A percentile compares a stretch with the other conserved stretches of the same genome.
Evolutionary conservation across 768 basidiomycete genomes (phyloP).

Genomic region (Mycena albidolilacea): DNA sequence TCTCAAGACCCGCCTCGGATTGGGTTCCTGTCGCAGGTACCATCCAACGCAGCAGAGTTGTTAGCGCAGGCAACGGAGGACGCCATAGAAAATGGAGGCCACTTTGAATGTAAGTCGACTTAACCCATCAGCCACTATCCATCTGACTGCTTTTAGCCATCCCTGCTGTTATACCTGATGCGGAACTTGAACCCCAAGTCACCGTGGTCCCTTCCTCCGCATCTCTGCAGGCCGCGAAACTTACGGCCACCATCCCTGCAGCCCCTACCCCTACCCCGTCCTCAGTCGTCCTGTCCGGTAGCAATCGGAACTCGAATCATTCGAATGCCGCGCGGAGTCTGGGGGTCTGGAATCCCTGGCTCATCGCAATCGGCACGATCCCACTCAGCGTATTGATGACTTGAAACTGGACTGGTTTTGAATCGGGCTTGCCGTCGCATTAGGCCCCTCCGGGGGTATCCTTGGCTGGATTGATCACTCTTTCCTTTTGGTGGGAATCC

Average conservation of each 20-base stretch:
- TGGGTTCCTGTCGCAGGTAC: conserved; percentile 76
- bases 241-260: conserved; percentile 17
- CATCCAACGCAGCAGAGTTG: conserved; percentile 61
- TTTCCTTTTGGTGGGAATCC: too few relatives aligned
- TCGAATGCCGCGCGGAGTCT: conserved; percentile 1
- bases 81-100: conserved; percentile 54
- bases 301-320: neutral
- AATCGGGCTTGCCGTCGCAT: too few relatives aligned
- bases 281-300: neutral
- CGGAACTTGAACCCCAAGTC: conserved; percentile 41
- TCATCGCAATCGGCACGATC: conserved; percentile 26
- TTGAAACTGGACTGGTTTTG: neutral
- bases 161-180: conserved; percentile 51
- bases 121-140: neutral
- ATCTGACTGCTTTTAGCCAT: conserved; percentile 45
- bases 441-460: too few relatives aligned
- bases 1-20: conserved; percentile 78
- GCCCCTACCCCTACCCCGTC: neutral
- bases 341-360: conserved; percentile 29
- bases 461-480: too few relatives aligned
- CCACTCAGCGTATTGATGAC: neutral
- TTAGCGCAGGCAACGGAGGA: conserved; percentile 54
- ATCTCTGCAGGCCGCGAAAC: conserved; percentile 21
- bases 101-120: conserved; percentile 52
- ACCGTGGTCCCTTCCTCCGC: conserved; percentile 37